A percentile compares a stretch with the other conserved stretches of the same genome.
Evolutionary conservation across 129 eudicot genomes (phyloP).

Genomic region (Flaveria ramosissima): DNA sequence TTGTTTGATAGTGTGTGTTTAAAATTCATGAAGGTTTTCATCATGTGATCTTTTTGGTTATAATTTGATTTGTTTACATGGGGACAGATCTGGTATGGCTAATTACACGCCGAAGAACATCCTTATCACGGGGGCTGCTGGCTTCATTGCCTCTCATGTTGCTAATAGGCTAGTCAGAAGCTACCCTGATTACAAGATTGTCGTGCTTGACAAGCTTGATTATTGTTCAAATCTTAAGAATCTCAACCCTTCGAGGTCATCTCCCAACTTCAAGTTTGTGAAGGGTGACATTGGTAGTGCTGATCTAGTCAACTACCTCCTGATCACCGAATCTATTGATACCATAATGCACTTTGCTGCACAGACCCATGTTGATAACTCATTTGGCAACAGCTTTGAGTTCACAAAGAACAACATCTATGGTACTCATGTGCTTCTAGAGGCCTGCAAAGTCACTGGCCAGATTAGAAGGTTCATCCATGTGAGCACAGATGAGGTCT

Average conservation of each 20-base stretch:
- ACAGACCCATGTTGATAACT: conserved; percentile 97
- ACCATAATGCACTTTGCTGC: conserved; percentile 99
- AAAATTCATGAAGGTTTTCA: not conserved
- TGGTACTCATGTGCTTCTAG: conserved; percentile 96
- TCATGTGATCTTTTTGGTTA: conserved; percentile 7
- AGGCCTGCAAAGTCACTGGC: conserved; percentile 97
- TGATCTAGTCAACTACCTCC: conserved; percentile 91
- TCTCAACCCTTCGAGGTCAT: conserved; percentile 69
- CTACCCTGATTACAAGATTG: conserved; percentile 96
- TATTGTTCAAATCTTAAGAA: conserved; percentile 90
- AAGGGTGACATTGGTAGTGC: conserved; percentile 97
- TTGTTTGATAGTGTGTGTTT: conserved; percentile 14
- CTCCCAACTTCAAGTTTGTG: conserved; percentile 88
- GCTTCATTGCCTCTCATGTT: conserved; percentile 97
- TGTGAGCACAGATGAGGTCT: conserved; percentile 98
- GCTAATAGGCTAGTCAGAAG: conserved; percentile 85
- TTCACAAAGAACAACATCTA: conserved; percentile 95
- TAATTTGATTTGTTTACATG: conserved; percentile 28
- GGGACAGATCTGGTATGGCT: conserved; percentile 56
- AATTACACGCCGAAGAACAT: conserved; percentile 84
- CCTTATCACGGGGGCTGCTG: conserved; percentile 94
- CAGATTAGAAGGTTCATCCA: conserved; percentile 91
- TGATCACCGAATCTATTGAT: conserved; percentile 82
- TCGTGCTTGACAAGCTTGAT: conserved; percentile 99
- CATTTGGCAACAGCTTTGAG: conserved; percentile 97